Evolutionary conservation across 352 stramenopile species (phyloP), one percentile per base, ranked within the genome.

Genomic region (Globisporangium uncinulatum): DNA sequence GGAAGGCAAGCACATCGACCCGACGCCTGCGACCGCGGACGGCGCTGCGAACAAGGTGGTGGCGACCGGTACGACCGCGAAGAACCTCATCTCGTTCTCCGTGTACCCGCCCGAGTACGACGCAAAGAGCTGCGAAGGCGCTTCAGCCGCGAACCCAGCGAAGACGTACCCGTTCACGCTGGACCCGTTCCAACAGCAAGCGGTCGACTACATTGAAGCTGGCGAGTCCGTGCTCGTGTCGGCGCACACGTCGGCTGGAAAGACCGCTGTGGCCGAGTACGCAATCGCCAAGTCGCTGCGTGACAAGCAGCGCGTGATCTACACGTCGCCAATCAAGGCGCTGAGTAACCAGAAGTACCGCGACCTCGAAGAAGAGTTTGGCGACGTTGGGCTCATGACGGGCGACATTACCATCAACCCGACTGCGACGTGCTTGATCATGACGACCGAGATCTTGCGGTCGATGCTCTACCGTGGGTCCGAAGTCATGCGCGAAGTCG

Each of bases 351-450:
- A 99, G 73, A 99, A 99, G 73, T 99, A 99, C 82, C 79, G 97
- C 24, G 97, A 99, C 68, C 79, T 99, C 39, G 83, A 97, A 62
- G 87, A 91, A 76, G 89, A 95, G 63, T 94, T 95, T 57, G 79
- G 81, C 41, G 80, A 99, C 78, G 97, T 99, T 39, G 97, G 97
- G 14, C 74, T 99, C 6, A 99, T 99, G 95, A 99, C 97, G 6
- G 97, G 97, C 43, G 97, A 99, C 74, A 98, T 99, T 50, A 99
- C 96, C 20, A 99, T 99, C 76, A 99, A 99, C 74, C 97, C 97
- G 31, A 93, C 87, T 50, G 97, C 97, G 0, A 98, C 92, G 20
- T 98, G 93, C 71, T 71, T 99, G 1, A 98, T 99, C 65, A 98
- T 98, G 95, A 97, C 91, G 13, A 97, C 91, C 13, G 96, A 99